Conservation (phyloP, 1,139 yeast species). For the Pichia sp. region DNA sequence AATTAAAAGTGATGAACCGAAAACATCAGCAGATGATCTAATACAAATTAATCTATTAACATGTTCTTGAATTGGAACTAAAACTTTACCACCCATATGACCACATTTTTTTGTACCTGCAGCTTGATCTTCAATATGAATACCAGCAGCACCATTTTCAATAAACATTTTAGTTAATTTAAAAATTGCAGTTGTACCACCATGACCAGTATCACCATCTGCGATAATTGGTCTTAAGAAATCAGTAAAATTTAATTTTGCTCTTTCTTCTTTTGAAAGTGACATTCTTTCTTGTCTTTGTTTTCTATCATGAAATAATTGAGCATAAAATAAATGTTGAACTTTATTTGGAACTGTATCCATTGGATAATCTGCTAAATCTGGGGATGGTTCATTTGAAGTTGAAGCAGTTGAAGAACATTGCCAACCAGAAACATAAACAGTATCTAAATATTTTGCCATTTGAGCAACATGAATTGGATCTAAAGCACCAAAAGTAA, state of each 20-base stretch:
- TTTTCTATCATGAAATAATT: constrained; percentile 94
- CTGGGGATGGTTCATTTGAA: constrained; percentile 96
- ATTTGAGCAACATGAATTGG: constrained; percentile 95
- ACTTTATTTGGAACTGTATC: constrained; percentile 99
- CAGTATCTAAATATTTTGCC: constrained; percentile 90
- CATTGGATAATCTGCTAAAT: constrained; percentile 96
- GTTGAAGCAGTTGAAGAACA: constrained; percentile 97
- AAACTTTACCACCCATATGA: constrained; percentile 96
- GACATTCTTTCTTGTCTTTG: constrained; percentile 81
- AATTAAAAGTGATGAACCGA: constrained; percentile 76
- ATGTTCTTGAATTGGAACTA: constrained; percentile 96
- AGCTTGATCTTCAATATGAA: constrained; percentile 97
- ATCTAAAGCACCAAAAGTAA: constrained; percentile 94
- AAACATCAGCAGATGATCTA: constrained; percentile 92
- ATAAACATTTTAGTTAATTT: constrained; percentile 93
- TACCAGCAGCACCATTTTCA: constrained; percentile 98
- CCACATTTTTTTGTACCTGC: constrained; percentile 99
- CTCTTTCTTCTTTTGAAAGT: constrained; percentile 55
- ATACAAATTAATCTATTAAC: constrained; percentile 89
- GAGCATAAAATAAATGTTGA: constrained; percentile 95
- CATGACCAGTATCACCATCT: constrained; percentile 98
- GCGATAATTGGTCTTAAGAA: constrained; percentile 93
- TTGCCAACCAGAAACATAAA: constrained; percentile 98
- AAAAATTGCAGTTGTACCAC: constrained; percentile 94
- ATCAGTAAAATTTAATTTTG: constrained; percentile 61